Percentiles rank a stretch among this genome's conserved stretches.
Conservation (phyloP, 331 rosid species). For the Telfairia occidentalis region DNA sequence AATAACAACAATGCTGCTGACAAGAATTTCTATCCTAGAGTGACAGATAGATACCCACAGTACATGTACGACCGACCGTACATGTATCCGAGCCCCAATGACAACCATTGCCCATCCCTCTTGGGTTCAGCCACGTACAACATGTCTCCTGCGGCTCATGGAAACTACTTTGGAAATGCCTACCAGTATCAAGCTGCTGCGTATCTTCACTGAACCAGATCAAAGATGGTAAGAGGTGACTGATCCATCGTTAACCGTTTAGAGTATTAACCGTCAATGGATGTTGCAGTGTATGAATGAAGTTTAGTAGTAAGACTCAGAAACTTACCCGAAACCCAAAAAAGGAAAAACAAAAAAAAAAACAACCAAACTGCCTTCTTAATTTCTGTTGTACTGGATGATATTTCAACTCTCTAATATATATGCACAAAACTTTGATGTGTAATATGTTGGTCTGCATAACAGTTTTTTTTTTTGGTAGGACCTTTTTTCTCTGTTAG, state of each 20-base stretch:
- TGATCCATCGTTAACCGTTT: slow-evolving; percentile 57
- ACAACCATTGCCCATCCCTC: slow-evolving; percentile 58
- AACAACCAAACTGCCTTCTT: slow-evolving; percentile 4
- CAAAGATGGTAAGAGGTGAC: slow-evolving; percentile 41
- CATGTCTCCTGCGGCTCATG: slow-evolving; percentile 60
- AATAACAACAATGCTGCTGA: slow-evolving; percentile 47
- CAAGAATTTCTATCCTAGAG: slow-evolving; percentile 61
- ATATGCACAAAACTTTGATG: slow-evolving; percentile 11
- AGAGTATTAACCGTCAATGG: slow-evolving; percentile 64
- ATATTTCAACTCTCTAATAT: slow-evolving; percentile 14
- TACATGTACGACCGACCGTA: slow-evolving; percentile 63
- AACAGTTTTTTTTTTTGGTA: background rate
- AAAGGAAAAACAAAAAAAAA: background rate
- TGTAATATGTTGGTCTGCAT: slow-evolving; percentile 1
- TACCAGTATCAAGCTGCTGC: slow-evolving; percentile 89
- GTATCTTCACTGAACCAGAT: slow-evolving; percentile 66
- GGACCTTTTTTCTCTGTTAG: background rate
- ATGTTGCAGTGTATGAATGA: slow-evolving; percentile 49
- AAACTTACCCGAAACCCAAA: slow-evolving; percentile 11
- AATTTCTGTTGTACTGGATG: slow-evolving; percentile 8
- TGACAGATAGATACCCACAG: slow-evolving; percentile 81
- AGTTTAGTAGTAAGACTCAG: slow-evolving; percentile 32
- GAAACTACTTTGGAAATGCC: slow-evolving; percentile 83
- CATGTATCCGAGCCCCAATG: slow-evolving; percentile 59
- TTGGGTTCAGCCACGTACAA: slow-evolving; percentile 56